Base-by-base conservation (phyloP, 768 basidiomycete species). In the Suillus placidus region DNA sequence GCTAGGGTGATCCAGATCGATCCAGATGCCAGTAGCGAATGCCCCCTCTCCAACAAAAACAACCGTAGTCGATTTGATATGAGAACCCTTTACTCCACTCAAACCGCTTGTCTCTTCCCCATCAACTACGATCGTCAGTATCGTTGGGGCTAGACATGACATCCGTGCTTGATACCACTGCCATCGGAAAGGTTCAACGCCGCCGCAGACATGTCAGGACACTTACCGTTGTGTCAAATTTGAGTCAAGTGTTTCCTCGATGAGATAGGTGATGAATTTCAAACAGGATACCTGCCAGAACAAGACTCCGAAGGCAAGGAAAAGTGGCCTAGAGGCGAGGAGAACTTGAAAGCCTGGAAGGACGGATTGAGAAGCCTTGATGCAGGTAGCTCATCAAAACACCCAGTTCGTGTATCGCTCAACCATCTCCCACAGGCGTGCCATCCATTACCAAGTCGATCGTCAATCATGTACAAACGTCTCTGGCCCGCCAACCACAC, bases 401-500 rank as follows among this genome's bases (percentile, higher is more conserved):
- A 30, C 32, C 16, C 35, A 3, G 10, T 38, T 26, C 30, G 55
- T 23, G 38, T 30, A 40, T 43, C 8, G 18, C 26, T 56, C 43
- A 6, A 60, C 56, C 10, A 64, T 54, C 61, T 55, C 40, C 13
- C 42, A 13, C 71, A 92, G 92, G 85, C 63, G 83, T 88, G 45
- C 75, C 79, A 23, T 79, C 81, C 14, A 87, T 94, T 75, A 89
- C 90, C 10, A 88, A 84, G 73, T 90, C 90, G 34, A 82, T 95
- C 71, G 90, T 94, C 52, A 86, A 86, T 72, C 93, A 94, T 72
- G 91, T 93, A 30, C 92, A 94, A 73, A 93, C 95, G 0, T 92
- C 94, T 18, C 83, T 99, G 57, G 94, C 94, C 6, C 89, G 95
- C 56, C 94, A 95, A 75, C 86, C 95, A 2, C 93, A 92, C 82